Conservation (phyloP, 768 basidiomycete genomes). For the Dentipellis sp. region DNA sequence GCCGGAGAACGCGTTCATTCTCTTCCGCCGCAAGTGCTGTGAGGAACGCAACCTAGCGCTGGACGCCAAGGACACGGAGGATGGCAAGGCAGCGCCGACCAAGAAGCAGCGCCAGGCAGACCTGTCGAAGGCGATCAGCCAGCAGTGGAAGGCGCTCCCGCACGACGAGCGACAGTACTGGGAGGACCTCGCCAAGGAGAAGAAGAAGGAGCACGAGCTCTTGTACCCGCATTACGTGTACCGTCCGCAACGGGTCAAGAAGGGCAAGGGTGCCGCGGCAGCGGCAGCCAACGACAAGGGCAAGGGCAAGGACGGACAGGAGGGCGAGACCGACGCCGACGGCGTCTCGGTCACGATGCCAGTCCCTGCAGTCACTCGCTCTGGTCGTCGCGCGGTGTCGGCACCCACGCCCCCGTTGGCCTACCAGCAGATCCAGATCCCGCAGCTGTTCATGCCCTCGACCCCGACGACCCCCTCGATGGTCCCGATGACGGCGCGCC, state of each 20-base stretch:
- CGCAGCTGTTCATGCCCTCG: conserved; percentile 53
- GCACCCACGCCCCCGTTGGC: conserved; percentile 58
- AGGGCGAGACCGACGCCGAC: conserved; percentile 15
- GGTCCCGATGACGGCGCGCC: conserved; percentile 49
- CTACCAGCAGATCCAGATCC: conserved; percentile 67
- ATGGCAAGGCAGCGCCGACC: conserved; percentile 22
- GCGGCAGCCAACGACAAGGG: conserved; percentile 23
- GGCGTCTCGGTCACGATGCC: conserved; percentile 36
- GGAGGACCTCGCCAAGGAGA: conserved; percentile 71
- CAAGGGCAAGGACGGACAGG: conserved; percentile 34
- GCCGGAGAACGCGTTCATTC: conserved; percentile 78
- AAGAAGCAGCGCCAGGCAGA: conserved; percentile 76
- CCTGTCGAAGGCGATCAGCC: conserved; percentile 74
- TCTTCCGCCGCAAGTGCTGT: conserved; percentile 74
- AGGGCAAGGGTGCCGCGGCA: conserved; percentile 36
- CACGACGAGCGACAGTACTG: conserved; percentile 61
- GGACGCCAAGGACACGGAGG: conserved; percentile 27
- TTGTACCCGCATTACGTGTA: conserved; percentile 75
- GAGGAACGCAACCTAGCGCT: conserved; percentile 55
- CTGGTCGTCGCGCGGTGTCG: conserved; percentile 36
- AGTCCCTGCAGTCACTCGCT: conserved; percentile 19
- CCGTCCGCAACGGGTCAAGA: conserved; percentile 56
- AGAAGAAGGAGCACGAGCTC: conserved; percentile 71
- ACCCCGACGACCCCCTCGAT: conserved; percentile 54
- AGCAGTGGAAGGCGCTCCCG: conserved; percentile 67